These are phyloP conservation scores for Avena insularis DNA, from an alignment of 176 grass and related monocot genomes.

Conservation along the genomic window DNA sequence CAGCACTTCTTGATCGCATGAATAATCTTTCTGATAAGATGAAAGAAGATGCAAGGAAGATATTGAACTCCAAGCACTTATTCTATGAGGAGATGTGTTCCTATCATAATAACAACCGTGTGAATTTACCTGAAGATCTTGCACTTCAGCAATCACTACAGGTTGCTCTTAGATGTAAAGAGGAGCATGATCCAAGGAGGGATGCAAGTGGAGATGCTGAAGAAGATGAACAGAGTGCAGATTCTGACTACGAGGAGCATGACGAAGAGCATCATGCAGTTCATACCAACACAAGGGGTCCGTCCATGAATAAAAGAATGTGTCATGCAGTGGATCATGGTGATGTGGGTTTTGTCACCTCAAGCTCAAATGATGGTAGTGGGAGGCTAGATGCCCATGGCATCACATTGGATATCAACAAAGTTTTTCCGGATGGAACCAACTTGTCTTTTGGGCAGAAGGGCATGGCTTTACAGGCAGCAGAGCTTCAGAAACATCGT, in stretches of 20 bases:
- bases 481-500: slow-evolving; percentile 57
- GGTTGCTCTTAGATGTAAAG: slow-evolving; percentile 74
- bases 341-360: slow-evolving; percentile 54
- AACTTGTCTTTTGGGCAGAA: slow-evolving; percentile 43
- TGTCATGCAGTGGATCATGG: slow-evolving; percentile 40
- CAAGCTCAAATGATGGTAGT: slow-evolving; percentile 47
- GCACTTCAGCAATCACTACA: slow-evolving; percentile 77
- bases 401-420: slow-evolving; percentile 69
- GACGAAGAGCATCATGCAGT: slow-evolving; percentile 54
- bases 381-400: slow-evolving; percentile 37
- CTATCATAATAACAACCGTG: slow-evolving; percentile 90
- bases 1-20: slow-evolving; percentile 75
- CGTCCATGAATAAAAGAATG: slow-evolving; percentile 63
- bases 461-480: slow-evolving; percentile 48
- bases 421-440: slow-evolving; percentile 49
- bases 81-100: slow-evolving; percentile 98
- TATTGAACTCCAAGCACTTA: slow-evolving; percentile 90
- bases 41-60: slow-evolving; percentile 96
- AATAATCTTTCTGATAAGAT: slow-evolving; percentile 76
- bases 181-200: slow-evolving; percentile 62
- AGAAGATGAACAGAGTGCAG: slow-evolving; percentile 65
- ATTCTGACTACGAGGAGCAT: slow-evolving; percentile 68
- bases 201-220: slow-evolving; percentile 50
- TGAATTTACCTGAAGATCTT: slow-evolving; percentile 76
- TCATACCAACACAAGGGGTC: slow-evolving; percentile 43